Percentiles rank a stretch among this genome's conserved stretches.
These are phyloP conservation scores for Aureobasidium namibiae DNA, from an alignment of 2,329 filamentous ascomycete genomes.

Conservation along the genomic window DNA sequence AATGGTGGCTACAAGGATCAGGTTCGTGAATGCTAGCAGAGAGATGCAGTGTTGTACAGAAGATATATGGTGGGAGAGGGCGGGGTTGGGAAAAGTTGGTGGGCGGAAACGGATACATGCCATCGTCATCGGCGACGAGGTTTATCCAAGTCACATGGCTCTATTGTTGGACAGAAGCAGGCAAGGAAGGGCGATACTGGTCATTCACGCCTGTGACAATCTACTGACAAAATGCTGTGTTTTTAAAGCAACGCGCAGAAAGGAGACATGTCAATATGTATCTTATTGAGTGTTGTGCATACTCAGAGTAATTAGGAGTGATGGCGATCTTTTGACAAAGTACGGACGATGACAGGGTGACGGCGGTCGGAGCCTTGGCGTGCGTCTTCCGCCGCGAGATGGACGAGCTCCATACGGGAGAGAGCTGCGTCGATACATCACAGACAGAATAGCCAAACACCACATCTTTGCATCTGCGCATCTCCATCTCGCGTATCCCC, in stretches of 20 bases:
- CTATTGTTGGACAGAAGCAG: background rate
- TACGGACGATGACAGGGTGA: background rate
- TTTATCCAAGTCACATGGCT: constrained; percentile 5
- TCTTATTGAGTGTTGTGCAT: background rate
- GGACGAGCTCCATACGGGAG: background rate
- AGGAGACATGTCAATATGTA: background rate
- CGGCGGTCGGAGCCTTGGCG: constrained; percentile 1
- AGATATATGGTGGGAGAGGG: background rate
- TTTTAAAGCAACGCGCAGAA: background rate
- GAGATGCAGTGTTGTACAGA: background rate
- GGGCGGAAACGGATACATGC: background rate
- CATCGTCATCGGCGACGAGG: constrained; percentile 1
- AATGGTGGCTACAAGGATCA: background rate
- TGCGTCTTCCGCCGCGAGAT: background rate
- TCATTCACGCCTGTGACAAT: background rate
- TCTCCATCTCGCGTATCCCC: background rate
- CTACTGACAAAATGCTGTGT: background rate
- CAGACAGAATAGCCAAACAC: background rate
- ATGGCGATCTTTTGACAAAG: background rate
- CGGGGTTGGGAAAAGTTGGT: constrained; percentile 11
- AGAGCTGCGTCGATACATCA: constrained; percentile 8
- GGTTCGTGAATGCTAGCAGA: background rate
- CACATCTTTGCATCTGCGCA: constrained; percentile 2
- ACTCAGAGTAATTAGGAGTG: no score
- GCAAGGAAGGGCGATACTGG: background rate